phyloP scores from a whole-genome alignment of 1,284 basidiomycete species.

The Moniliophthora roreri region DNA sequence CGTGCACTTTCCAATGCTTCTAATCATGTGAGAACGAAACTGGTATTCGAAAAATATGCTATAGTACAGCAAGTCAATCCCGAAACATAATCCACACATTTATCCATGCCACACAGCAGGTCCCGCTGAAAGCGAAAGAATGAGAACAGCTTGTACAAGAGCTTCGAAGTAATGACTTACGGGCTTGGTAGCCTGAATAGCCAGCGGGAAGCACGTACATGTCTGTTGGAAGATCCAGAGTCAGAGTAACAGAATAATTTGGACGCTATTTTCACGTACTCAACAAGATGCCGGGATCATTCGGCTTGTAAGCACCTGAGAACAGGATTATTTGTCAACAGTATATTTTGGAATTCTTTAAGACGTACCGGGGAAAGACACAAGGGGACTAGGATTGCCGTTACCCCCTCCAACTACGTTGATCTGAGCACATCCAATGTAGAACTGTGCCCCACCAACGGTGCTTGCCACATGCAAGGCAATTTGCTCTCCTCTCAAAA shows the following conservation, averaged over 20 bases:
- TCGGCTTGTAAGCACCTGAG: conserved; percentile 25
- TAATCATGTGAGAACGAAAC: too few species aligned
- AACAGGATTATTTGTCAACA: conserved; percentile 9
- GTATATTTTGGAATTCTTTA: conserved; percentile 15
- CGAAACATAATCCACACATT: too few species aligned
- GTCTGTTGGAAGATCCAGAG: conserved; percentile 19
- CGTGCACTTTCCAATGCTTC: too few species aligned
- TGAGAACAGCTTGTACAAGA: neutral
- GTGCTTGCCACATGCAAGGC: conserved; percentile 34
- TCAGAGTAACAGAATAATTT: conserved; percentile 24
- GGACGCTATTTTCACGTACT: too few species aligned
- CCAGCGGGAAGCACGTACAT: conserved; percentile 31
- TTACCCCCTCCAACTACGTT: conserved; percentile 36
- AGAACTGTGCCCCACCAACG: conserved; percentile 35
- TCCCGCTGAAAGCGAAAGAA: conserved; percentile 14
- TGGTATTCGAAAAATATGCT: too few species aligned
- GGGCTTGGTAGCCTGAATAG: conserved; percentile 30
- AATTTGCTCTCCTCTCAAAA: conserved; percentile 33
- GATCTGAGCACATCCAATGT: conserved; percentile 36
- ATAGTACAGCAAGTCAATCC: too few species aligned
- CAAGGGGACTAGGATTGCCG: conserved; percentile 29
- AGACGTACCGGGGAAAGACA: conserved; percentile 32
- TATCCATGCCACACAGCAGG: conserved; percentile 22
- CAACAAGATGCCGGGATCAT: conserved; percentile 35
- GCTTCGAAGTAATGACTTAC: conserved; percentile 19